Evolutionary conservation across 2,329 filamentous ascomycete genomes (phyloP), one percentile per base, ranked within the genome.

Genomic region (Cladosporium colombiae): DNA sequence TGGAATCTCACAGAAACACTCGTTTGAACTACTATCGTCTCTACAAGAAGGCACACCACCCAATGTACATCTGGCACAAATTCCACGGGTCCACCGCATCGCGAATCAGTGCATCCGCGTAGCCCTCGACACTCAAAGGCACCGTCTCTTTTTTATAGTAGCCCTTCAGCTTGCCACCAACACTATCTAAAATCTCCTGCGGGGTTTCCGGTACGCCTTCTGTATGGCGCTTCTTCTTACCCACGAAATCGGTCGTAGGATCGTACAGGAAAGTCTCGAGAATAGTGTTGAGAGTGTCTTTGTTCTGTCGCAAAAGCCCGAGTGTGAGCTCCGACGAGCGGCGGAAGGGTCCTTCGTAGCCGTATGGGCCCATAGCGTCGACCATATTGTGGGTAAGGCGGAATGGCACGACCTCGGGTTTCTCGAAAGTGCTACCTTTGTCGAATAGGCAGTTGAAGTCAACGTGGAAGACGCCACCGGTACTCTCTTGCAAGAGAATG

Each of bases 361-460:
- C 92, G 75, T 96, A 94, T 25, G 96, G 89, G 5, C 95, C 95
- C 88, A 99, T 98, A 13, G 95, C 96, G 69, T 96, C 92, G 40
- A 96, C 88, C 94, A 99, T 98, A 79, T 99, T 99, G 83, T 97
- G 94, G 4, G 95, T 99, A 50, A 99, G 84, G 18, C 96, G 91
- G 83, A 99, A 99, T 1, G 95, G 96, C 1, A 99, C 95, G 33
- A 91, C 84, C 78, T 99, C 95, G 0, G 95, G 94, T 78, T 96
- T 96, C 68, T 93, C 90, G 76, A 99, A 98, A 0, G 93, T 97
- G 49, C 94, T 86, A 1, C 95, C 95, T 72, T 99, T 99, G 82
- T 99, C 96, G 77, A 99, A 99, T 5, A 99, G 88, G 78, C 96
- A 99, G 80, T 99, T 99, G 84, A 99, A 99, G 80, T 99, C 95